A percentile compares a stretch with the other conserved stretches of the same genome.
Evolutionary conservation across 768 basidiomycete genomes (phyloP).

Genomic region (Boletus barrowsii): DNA sequence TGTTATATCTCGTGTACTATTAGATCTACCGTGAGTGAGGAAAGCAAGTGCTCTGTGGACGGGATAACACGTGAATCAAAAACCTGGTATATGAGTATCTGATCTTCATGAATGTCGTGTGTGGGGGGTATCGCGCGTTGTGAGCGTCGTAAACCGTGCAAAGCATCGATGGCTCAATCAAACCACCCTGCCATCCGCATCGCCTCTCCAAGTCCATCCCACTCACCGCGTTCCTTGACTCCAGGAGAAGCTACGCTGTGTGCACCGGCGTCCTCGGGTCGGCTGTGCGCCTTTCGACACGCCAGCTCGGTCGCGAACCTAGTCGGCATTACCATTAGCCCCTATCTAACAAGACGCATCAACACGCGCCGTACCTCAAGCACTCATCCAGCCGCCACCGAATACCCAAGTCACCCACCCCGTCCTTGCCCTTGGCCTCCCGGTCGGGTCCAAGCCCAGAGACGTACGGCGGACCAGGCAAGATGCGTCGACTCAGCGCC

Average conservation of each 20-base stretch:
- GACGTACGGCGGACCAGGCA: conserved; percentile 77
- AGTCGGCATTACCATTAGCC: background rate
- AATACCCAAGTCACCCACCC: conserved; percentile 35
- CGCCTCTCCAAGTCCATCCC: conserved; percentile 70
- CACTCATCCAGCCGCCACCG: conserved; percentile 84
- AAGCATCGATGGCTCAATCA: conserved; percentile 32
- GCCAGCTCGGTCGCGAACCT: conserved; percentile 86
- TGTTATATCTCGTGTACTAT: background rate
- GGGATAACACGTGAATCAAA: too few relatives aligned
- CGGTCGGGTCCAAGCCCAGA: conserved; percentile 32
- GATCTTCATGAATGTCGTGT: background rate
- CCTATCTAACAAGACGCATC: background rate
- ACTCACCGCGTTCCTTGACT: conserved; percentile 44
- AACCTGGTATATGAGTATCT: background rate
- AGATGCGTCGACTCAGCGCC: conserved; percentile 64
- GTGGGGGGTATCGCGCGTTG: conserved; percentile 6
- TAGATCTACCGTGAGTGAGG: background rate
- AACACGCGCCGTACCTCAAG: conserved; percentile 47
- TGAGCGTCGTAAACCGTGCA: background rate
- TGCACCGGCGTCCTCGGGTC: background rate
- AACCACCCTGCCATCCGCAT: conserved; percentile 79
- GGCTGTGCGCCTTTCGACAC: conserved; percentile 57
- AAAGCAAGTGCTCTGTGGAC: background rate
- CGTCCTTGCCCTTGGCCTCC: conserved; percentile 35
- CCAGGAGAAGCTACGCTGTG: conserved; percentile 13